Base-by-base conservation (phyloP, 108 stramenopile genomes). In the Craspedostauros australis region DNA sequence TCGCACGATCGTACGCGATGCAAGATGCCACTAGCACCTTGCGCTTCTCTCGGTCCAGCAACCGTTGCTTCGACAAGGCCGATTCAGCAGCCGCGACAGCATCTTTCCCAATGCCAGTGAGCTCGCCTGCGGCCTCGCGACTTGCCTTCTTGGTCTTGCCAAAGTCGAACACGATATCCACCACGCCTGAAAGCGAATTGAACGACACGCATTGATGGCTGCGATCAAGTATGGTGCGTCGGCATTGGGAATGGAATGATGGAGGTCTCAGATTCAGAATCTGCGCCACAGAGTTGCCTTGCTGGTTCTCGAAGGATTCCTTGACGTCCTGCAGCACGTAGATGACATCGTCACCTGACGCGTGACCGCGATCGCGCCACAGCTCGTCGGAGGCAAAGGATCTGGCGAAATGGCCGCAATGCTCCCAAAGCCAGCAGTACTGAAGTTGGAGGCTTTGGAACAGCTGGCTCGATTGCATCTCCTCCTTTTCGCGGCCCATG, bases 381-480 rank as follows among this genome's bases (percentile, higher is more conserved):
- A 82, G 43, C 12, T 66, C 75, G 50, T 91, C 90, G 6, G 81
- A 77, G 1, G 84, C 86, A 65, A 87, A 91, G 0, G 90, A 85
- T 46, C 90, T 59, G 4, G 86, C 90, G 66, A 91, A 91, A 62
- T 88, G 83, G 2, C 90, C 90, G 54, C 86, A 88, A 52, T 86
- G 82, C 45, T 91, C 86, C 81, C 83, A 82, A 24, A 87, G 58
- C 82, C 83, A 83, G 5, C 76, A 62, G 33, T 82, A 87, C 44
- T 91, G 90, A 20, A 78, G 48, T 16, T 68, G 69, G 8, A 88
- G 53, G 22, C 78, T 68, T 54, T 56, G 53, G 5, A 60, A 62
- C 70, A 44, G 60, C 6, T 20, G 46, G 34, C 44, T 18, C 9
- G 60, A 42, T 39, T 42, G 56, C 29, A 45, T 49, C 3, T 50